Evolutionary conservation across 176 grass and related monocot genomes (phyloP).

Genomic region (Bromus sterilis): DNA sequence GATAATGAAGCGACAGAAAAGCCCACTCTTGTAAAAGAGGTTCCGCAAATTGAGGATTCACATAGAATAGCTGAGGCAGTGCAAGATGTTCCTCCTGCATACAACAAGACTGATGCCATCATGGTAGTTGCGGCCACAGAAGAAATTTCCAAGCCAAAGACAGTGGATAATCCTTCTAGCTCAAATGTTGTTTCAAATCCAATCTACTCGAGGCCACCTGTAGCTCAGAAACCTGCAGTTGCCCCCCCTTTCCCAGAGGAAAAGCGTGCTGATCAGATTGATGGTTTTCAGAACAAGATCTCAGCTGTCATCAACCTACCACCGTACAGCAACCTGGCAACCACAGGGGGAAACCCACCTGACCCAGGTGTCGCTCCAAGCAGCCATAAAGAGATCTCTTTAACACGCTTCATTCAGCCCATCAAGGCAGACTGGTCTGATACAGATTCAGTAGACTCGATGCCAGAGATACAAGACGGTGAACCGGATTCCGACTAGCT

Average conservation of each 20-base stretch:
- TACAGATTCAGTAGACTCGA: constrained; percentile 40
- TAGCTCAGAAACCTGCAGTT: background rate
- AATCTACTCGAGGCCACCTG: background rate
- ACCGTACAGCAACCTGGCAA: background rate
- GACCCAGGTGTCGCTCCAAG: background rate
- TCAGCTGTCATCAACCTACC: background rate
- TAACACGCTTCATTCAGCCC: background rate
- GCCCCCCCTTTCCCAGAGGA: background rate
- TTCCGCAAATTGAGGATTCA: constrained; percentile 12
- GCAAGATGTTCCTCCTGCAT: background rate
- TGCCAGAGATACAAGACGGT: constrained; percentile 48
- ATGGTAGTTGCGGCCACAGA: constrained; percentile 24
- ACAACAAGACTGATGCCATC: constrained; percentile 19
- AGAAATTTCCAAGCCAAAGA: background rate
- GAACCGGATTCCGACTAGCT: constrained; percentile 63
- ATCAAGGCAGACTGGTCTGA: constrained; percentile 45
- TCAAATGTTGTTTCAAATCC: background rate
- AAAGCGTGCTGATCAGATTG: background rate
- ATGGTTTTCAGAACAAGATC: constrained; percentile 5
- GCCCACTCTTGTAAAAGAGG: constrained; percentile 14
- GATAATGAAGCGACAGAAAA: constrained; percentile 38
- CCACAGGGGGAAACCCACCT: background rate
- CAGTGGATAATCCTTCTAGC: constrained; percentile 5
- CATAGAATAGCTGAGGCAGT: background rate
- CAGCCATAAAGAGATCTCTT: background rate